Conservation (phyloP, 345 rosid genomes). For the Abelmoschus esculentus region DNA sequence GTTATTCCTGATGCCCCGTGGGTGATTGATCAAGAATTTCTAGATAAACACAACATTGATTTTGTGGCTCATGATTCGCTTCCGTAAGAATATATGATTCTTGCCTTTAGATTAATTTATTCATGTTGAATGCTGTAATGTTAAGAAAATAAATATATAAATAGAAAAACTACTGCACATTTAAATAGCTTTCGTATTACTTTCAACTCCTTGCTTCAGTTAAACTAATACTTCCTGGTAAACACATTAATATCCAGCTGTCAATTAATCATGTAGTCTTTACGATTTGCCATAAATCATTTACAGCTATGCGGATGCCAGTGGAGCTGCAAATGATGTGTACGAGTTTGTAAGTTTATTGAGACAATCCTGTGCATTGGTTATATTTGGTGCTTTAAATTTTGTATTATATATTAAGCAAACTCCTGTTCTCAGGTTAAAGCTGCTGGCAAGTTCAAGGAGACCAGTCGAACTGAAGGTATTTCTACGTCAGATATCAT, state of each 20-base stretch:
- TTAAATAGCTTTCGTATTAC: neutral
- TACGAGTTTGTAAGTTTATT: constrained; percentile 75
- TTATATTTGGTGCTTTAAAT: neutral
- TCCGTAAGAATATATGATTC: constrained; percentile 46
- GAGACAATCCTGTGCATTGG: constrained; percentile 11
- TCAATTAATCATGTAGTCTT: neutral
- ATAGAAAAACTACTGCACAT: neutral
- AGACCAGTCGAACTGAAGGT: constrained; percentile 89
- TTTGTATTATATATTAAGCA: constrained; percentile 13
- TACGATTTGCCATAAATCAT: neutral
- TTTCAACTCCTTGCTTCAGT: neutral
- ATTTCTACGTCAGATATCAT: constrained; percentile 89
- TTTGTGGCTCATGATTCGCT: constrained; percentile 89
- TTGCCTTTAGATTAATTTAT: constrained; percentile 2
- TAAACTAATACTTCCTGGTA: neutral
- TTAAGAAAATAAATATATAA: neutral
- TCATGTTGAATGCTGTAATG: neutral
- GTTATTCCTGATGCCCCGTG: constrained; percentile 91
- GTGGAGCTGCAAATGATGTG: constrained; percentile 86
- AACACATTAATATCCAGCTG: neutral
- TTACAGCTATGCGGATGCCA: constrained; percentile 77
- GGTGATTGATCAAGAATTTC: constrained; percentile 81
- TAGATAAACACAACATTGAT: constrained; percentile 70
- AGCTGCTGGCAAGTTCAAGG: constrained; percentile 79
- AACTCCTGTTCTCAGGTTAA: constrained; percentile 47